A percentile compares a stretch with the other conserved stretches of the same genome.
Evolutionary conservation across 148 eudicot species (phyloP).

Genomic region (Rhododendron molle): DNA sequence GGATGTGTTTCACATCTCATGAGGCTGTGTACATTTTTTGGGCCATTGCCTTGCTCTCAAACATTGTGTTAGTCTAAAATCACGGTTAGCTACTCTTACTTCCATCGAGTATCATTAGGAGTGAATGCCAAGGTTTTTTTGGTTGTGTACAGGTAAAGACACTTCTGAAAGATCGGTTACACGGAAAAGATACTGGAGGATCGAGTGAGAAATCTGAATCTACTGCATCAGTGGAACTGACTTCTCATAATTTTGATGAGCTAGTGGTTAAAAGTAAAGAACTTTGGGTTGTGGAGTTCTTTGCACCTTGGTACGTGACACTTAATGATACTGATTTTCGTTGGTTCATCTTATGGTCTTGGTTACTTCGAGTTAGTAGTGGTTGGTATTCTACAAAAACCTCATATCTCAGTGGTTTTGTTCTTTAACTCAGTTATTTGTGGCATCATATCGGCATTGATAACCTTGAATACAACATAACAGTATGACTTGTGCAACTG

Average conservation of each 20-base stretch:
- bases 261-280: slow-evolving; percentile 83
- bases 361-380: neutral
- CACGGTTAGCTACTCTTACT: neutral
- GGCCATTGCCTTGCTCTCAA: neutral
- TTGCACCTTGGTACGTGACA: slow-evolving; percentile 93
- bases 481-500: neutral
- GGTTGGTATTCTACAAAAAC: neutral
- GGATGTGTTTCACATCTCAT: neutral
- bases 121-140: neutral
- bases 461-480: neutral
- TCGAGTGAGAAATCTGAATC: slow-evolving; percentile 86
- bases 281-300: slow-evolving; percentile 95
- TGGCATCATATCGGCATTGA: neutral
- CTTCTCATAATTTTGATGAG: slow-evolving; percentile 84
- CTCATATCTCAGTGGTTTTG: neutral
- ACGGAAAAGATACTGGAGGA: slow-evolving; percentile 69
- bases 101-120: neutral
- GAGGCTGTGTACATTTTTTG: neutral
- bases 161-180: slow-evolving; percentile 74
- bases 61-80: neutral
- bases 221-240: slow-evolving; percentile 76
- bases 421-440: neutral
- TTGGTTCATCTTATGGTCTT: neutral
- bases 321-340: neutral
- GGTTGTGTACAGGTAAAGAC: slow-evolving; percentile 60